Base-by-base conservation (phyloP, 2,329 filamentous ascomycete genomes). In the Fusarium secorum region DNA sequence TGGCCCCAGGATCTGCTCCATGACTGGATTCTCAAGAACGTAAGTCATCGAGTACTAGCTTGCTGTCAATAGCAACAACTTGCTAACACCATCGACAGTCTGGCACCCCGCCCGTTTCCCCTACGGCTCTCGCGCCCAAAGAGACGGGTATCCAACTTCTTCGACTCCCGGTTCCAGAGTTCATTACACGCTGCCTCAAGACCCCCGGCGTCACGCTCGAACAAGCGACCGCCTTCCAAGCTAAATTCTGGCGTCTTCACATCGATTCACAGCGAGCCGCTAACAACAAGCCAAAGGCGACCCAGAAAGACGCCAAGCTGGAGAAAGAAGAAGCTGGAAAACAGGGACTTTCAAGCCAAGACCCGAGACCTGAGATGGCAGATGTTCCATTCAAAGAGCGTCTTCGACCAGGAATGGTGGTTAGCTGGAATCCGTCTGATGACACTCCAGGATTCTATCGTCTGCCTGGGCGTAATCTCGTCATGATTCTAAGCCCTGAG, bases 121-220 rank as follows among this genome's bases (percentile, higher is more conserved):
- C 78, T 2, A 44, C 68, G 4, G 44, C 80, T 7, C 77, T 85
- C 13, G 83, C 83, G 0, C 81, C 83, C 0, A 72, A 62, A 22
- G 83, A 84, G 69, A 77, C 79, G 7, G 84, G 83, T n/a, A 64
- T 74, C 1, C 82, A 84, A 55, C 75, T 85, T 0, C 80, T 84
- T 38, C 78, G 78, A 7, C 79, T 85, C 3, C 79, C 82, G 0
- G 66, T 70, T 24, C 75, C 76, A 5, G 82, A 84, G 41, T 84
- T 85, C 38, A 75, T 82, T 33, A 71, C 73, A 15, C 81, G 83
- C 2, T 84, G 82, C 61, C 75, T 81, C 49, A 79, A 81, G 63
- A 82, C 79, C 8, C 71, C 74, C 0, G 78, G 75, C 1, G 79
- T 83, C 7, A 79, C 72, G 0, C 38, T 60, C 1, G 79, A 84